Evolutionary conservation across 2,329 filamentous ascomycete genomes (phyloP).

Genomic region (Acephala macrosclerotiorum): DNA sequence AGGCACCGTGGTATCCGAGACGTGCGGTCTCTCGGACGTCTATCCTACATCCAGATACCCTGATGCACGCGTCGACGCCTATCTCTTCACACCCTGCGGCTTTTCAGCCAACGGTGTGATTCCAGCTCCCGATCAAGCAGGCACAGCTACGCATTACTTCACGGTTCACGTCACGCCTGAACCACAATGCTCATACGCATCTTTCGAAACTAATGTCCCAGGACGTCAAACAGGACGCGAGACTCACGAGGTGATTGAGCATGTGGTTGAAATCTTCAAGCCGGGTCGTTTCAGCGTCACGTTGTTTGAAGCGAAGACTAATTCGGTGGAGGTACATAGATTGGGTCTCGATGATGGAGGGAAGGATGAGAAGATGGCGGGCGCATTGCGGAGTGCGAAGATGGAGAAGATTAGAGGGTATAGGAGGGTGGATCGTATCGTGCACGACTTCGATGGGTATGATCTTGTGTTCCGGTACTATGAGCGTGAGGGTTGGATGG

Average conservation of each 20-base stretch:
- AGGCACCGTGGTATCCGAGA: slow-evolving; percentile 89
- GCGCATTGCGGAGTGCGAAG: slow-evolving; percentile 52
- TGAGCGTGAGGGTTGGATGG: slow-evolving; percentile 80
- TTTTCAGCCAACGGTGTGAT: slow-evolving; percentile 98
- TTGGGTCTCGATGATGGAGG: slow-evolving; percentile 45
- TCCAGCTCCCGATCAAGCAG: slow-evolving; percentile 71
- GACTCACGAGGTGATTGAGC: slow-evolving; percentile 89
- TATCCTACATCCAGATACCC: slow-evolving; percentile 89
- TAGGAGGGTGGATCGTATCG: slow-evolving; percentile 88
- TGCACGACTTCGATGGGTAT: slow-evolving; percentile 97
- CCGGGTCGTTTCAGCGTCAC: slow-evolving; percentile 98
- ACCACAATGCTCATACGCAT: slow-evolving; percentile 95
- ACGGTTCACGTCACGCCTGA: slow-evolving; percentile 98
- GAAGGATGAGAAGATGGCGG: slow-evolving; percentile 47
- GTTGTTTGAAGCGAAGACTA: slow-evolving; percentile 86
- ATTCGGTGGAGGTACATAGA: slow-evolving; percentile 40
- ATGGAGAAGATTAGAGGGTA: slow-evolving; percentile 84
- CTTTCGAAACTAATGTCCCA: slow-evolving; percentile 98
- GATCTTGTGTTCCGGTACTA: slow-evolving; percentile 97
- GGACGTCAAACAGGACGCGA: slow-evolving; percentile 86
- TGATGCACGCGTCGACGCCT: slow-evolving; percentile 92
- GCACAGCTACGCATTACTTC: slow-evolving; percentile 79
- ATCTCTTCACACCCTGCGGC: slow-evolving; percentile 94
- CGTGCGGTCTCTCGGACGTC: slow-evolving; percentile 86
- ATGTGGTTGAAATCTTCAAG: slow-evolving; percentile 95